Percentiles rank a stretch among this genome's conserved stretches.
phyloP scores from a whole-genome alignment of 495 filamentous ascomycete genomes.

The Clohesyomyces aquaticus region DNA sequence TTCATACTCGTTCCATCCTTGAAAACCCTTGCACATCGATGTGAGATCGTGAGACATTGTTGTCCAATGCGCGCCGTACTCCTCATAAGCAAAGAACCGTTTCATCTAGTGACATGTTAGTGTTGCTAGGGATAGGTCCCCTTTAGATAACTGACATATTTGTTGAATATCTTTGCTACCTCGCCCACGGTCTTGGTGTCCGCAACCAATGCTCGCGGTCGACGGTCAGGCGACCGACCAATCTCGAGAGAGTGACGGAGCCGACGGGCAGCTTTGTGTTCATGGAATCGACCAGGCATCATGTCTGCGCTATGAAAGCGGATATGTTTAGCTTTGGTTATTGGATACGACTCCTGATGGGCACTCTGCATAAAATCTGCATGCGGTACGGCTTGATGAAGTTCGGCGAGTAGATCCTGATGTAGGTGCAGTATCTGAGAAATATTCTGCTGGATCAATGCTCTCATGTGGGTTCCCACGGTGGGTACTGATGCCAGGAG shows the following conservation, averaged over 20 bases:
- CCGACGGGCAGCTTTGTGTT: constrained; percentile 32
- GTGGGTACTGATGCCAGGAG: constrained; percentile 65
- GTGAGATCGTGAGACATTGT: constrained; percentile 75
- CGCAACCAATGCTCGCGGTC: constrained; percentile 54
- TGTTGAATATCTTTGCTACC: constrained; percentile 77
- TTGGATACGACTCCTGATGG: constrained; percentile 26
- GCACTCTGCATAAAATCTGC: constrained; percentile 60
- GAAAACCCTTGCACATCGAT: constrained; percentile 67
- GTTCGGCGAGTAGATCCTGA: constrained; percentile 67
- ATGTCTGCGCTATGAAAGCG: constrained; percentile 65
- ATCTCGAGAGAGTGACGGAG: constrained; percentile 46
- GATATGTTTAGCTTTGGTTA: constrained; percentile 43
- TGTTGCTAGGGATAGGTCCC: not conserved
- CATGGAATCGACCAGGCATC: constrained; percentile 51
- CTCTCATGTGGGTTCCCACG: constrained; percentile 57
- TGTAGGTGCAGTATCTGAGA: constrained; percentile 72
- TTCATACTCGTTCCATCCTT: constrained; percentile 80
- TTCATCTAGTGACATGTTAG: constrained; percentile 59
- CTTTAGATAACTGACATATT: constrained; percentile 56
- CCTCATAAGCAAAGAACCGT: constrained; percentile 82
- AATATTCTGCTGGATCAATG: constrained; percentile 67
- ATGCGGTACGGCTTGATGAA: constrained; percentile 64
- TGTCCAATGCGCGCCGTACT: constrained; percentile 86
- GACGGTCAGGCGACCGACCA: constrained; percentile 37
- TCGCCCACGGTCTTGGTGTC: constrained; percentile 72